Evolutionary conservation across 495 filamentous ascomycete species (phyloP), one percentile per base, ranked within the genome.

Genomic region (Talaromyces wortmannii): DNA sequence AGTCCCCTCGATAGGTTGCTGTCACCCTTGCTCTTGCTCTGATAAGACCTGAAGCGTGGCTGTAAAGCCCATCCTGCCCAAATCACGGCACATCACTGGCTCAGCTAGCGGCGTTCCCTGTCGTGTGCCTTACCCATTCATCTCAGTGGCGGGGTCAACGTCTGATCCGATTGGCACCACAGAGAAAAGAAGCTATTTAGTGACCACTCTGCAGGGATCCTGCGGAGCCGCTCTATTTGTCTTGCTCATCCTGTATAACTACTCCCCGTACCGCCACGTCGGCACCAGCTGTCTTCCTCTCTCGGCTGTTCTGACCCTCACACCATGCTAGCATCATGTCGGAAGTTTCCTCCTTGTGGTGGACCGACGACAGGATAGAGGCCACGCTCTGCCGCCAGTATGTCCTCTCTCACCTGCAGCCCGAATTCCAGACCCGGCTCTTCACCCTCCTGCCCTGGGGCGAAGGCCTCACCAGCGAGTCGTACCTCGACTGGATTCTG

Each of bases 401-500:
- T 61, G 79, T 95, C 56, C 73, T 83, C 56, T 79, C 78, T 40
- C 83, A 86, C 52, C 76, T 90, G 16, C 74, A 79, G n/a, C 79
- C 83, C 11, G 77, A 84, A 12, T 82, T 86, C 65, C 77, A 85
- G 55, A 68, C 79, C 31, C 78, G 78, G 29, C 74, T 97, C 13
- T 84, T 94, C 62, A 74, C 78, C 46, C 83, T 84, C 0, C 70
- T 92, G 36, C 79, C 79, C 15, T 96, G 94, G 70, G 91, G 90
- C n/a, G 90, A 92, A 63, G 89, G 86, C 11, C 68, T 97, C 59
- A 96, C 91, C 2, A 89, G 90, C 61, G 86, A 90, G 59, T 95
- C 90, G 1, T 97, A 96, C 63, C 84, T 90, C 69, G 92, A 96
- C 60, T 95, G 89, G 88, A 95, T 97, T 56, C 74, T 95, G 50